Conservation (phyloP, 352 stramenopile genomes). For the Pythium graminicola region DNA sequence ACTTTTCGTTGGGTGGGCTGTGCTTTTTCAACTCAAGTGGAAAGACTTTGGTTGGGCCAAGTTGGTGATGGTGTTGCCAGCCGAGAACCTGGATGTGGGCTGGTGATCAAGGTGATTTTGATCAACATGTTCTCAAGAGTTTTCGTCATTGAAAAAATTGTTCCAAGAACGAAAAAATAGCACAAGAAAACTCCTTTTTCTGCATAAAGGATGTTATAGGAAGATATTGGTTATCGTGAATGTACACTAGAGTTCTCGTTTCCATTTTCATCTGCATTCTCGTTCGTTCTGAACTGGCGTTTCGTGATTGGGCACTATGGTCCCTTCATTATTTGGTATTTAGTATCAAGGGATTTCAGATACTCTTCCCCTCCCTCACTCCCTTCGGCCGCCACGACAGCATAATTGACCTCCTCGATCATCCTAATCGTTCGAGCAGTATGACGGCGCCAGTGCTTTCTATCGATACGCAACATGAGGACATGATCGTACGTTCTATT, state of each 20-base stretch:
- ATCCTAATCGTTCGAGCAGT: background rate
- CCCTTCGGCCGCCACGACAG: slow-evolving; percentile 23
- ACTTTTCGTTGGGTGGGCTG: slow-evolving; percentile 66
- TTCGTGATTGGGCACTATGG: slow-evolving; percentile 21
- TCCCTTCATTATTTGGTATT: slow-evolving; percentile 6
- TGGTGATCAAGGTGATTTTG: slow-evolving; percentile 34
- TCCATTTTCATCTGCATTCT: background rate
- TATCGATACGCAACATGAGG: slow-evolving; percentile 97
- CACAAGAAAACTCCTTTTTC: background rate
- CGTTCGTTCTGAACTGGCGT: slow-evolving; percentile 23
- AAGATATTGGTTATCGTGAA: background rate
- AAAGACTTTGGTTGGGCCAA: slow-evolving; percentile 77
- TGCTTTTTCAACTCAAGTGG: slow-evolving; percentile 82
- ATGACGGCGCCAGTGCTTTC: slow-evolving; percentile 84
- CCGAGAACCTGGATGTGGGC: slow-evolving; percentile 54
- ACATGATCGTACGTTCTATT: slow-evolving; percentile 87
- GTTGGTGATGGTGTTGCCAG: slow-evolving; percentile 68
- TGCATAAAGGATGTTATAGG: background rate
- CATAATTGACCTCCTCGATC: background rate
- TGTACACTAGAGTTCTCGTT: slow-evolving; percentile 5
- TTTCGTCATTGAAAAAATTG: background rate
- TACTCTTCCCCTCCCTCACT: slow-evolving; percentile 1
- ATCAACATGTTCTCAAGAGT: background rate
- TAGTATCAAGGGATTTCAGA: slow-evolving; percentile 5
- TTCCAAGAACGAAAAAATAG: background rate